Evolutionary conservation across 208 protist genomes (phyloP).

Genomic region (Acanthamoeba lenticulata): DNA sequence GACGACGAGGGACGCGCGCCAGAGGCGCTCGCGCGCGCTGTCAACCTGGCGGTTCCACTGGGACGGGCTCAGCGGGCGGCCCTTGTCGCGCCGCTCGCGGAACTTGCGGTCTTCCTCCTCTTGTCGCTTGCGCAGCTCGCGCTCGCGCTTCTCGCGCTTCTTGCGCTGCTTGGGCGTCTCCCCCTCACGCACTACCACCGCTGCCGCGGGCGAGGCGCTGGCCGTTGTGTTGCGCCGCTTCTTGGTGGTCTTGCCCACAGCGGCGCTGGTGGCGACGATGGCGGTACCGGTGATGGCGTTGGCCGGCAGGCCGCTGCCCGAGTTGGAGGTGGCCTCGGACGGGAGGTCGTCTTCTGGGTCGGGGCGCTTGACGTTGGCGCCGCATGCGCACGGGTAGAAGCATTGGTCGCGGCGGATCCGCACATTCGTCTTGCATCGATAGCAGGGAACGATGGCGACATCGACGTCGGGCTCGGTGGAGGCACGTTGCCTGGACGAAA

Average conservation of each 20-base stretch:
- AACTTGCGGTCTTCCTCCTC: slow-evolving; percentile 15
- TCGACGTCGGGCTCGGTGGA: background rate
- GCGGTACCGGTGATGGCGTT: background rate
- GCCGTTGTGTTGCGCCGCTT: background rate
- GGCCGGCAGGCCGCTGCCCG: no score
- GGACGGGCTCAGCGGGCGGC: background rate
- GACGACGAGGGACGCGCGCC: background rate
- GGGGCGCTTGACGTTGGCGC: background rate
- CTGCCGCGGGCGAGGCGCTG: background rate
- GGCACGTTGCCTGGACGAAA: background rate
- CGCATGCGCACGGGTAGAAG: slow-evolving; percentile 33
- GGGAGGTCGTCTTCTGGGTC: background rate
- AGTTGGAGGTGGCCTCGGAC: no score
- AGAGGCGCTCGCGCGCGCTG: background rate
- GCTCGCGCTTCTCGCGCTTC: background rate
- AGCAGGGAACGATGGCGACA: background rate
- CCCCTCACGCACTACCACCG: background rate
- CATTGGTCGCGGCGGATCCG: background rate
- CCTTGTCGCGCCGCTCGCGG: background rate
- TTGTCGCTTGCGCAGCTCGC: background rate
- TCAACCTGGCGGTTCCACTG: slow-evolving; percentile 2
- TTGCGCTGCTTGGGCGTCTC: background rate
- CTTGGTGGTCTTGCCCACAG: background rate
- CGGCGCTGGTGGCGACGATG: background rate
- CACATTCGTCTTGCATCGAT: background rate